Evolutionary conservation across 139 green algal genomes (phyloP).

Genomic region (Pleodorina starrii): DNA sequence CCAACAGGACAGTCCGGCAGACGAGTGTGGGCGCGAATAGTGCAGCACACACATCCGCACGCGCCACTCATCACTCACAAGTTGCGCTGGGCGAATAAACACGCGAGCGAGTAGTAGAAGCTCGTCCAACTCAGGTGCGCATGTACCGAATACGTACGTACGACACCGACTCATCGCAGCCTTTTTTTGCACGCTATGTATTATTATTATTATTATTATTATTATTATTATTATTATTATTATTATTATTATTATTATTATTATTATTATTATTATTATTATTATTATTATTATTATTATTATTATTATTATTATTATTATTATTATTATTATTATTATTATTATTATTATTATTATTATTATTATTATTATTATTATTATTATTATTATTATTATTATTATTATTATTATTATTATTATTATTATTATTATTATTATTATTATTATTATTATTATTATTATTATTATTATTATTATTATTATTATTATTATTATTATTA

Average conservation of each 20-base stretch:
- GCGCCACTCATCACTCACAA: too few relatives aligned
- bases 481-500: too few relatives aligned
- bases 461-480: too few relatives aligned
- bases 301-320: constrained; percentile 7
- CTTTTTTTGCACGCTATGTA: background rate
- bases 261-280: constrained; percentile 7
- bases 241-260: constrained; percentile 7
- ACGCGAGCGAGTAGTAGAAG: too few relatives aligned
- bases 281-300: constrained; percentile 7
- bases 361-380: constrained; percentile 7
- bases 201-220: background rate
- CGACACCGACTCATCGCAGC: background rate
- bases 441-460: background rate
- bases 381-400: constrained; percentile 3
- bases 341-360: constrained; percentile 7
- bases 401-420: background rate
- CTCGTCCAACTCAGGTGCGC: too few relatives aligned
- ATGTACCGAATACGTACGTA: too few relatives aligned
- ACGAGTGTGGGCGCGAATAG: too few relatives aligned
- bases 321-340: constrained; percentile 7
- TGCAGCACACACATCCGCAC: too few relatives aligned
- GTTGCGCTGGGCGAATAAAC: too few relatives aligned
- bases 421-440: background rate
- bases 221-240: constrained; percentile 7
- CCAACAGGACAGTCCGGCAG: too few relatives aligned